phyloP scores from a whole-genome alignment of 169 alveolate species.

The Pseudocohnilembus persalinus region DNA sequence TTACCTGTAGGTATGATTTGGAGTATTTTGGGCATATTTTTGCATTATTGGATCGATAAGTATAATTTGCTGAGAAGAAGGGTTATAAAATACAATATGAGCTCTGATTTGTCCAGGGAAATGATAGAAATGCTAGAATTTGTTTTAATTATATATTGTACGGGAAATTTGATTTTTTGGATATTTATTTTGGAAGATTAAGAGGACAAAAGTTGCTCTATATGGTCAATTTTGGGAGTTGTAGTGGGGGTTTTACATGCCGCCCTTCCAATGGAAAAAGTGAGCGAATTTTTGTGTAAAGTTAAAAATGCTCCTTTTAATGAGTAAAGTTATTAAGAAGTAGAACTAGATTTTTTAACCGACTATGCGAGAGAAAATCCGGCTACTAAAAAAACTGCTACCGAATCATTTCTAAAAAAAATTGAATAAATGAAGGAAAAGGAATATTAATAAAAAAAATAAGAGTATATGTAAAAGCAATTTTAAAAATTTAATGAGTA shows the following conservation, averaged over 20 bases:
- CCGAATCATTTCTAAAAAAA: background rate
- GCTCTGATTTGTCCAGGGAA: background rate
- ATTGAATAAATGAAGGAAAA: background rate
- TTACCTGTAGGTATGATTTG: background rate
- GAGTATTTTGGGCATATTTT: background rate
- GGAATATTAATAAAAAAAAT: too few species aligned
- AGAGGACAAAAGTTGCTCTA: background rate
- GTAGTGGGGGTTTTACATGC: background rate
- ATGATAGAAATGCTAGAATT: constrained; percentile 21
- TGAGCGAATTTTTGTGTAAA: background rate
- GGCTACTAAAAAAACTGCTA: background rate
- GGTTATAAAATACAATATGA: constrained; percentile 20
- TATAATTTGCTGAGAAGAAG: background rate
- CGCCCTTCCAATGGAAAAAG: background rate
- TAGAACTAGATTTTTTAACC: background rate
- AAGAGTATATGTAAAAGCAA: background rate
- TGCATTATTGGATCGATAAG: background rate
- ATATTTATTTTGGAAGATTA: background rate
- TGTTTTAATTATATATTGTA: background rate
- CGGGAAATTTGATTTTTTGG: background rate
- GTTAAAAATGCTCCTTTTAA: background rate
- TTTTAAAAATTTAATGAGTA: too few species aligned
- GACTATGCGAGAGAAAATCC: background rate
- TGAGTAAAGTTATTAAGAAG: background rate
- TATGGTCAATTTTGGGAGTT: background rate